These are phyloP conservation scores for Serpula lacrymans DNA, from an alignment of 768 basidiomycete genomes.

Conservation along the genomic window DNA sequence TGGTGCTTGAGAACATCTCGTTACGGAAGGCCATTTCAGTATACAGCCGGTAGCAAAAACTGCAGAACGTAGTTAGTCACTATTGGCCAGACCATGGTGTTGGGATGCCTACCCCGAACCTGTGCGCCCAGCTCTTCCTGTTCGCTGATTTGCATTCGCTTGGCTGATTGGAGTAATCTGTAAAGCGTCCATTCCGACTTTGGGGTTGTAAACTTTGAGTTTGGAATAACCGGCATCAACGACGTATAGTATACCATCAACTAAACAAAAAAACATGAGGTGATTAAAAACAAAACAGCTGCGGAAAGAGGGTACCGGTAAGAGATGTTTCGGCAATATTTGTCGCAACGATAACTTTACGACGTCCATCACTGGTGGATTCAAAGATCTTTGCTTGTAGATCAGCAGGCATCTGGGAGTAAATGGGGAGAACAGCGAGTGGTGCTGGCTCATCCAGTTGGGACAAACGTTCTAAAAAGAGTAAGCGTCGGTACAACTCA, in stretches of 20 bases:
- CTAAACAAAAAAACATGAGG: slow-evolving; percentile 35
- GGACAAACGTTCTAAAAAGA: slow-evolving; percentile 70
- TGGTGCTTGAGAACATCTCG: slow-evolving; percentile 92
- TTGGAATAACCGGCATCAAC: slow-evolving; percentile 97
- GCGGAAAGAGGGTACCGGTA: slow-evolving; percentile 54
- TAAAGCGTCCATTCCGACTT: slow-evolving; percentile 98
- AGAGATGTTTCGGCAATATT: slow-evolving; percentile 99
- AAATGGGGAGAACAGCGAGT: slow-evolving; percentile 92
- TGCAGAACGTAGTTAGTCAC: slow-evolving; percentile 25
- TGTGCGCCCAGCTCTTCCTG: slow-evolving; percentile 94
- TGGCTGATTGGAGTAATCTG: slow-evolving; percentile 99
- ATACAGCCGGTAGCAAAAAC: slow-evolving; percentile 94
- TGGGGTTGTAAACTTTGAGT: slow-evolving; percentile 97
- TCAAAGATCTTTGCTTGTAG: slow-evolving; percentile 98
- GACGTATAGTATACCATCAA: slow-evolving; percentile 96
- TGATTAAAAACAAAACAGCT: background rate
- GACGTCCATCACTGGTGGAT: slow-evolving; percentile 86
- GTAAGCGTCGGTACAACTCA: background rate
- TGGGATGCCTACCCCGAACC: slow-evolving; percentile 74
- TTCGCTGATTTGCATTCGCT: slow-evolving; percentile 95
- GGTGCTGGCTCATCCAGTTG: slow-evolving; percentile 91
- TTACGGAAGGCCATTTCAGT: slow-evolving; percentile 97
- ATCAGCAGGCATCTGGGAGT: slow-evolving; percentile 99
- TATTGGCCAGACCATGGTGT: background rate
- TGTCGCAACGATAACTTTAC: slow-evolving; percentile 97